phyloP scores from a whole-genome alignment of 2,329 filamentous ascomycete genomes.

The Myriosclerotinia duriaeana region DNA sequence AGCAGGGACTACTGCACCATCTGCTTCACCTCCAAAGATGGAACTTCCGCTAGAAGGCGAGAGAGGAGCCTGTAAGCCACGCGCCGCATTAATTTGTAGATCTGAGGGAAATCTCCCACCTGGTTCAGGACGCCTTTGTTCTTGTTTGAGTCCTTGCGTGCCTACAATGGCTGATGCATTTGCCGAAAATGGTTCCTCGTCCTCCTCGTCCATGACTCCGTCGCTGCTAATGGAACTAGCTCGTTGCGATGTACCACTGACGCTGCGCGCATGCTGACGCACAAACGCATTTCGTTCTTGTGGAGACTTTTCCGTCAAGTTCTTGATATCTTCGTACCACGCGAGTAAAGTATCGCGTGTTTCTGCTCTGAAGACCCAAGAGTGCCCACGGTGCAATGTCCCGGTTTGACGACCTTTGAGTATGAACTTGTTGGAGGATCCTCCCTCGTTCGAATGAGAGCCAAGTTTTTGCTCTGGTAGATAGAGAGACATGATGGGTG shows the following conservation, averaged over 20 bases:
- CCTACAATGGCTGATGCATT: constrained; percentile 53
- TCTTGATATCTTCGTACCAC: constrained; percentile 88
- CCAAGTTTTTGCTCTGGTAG: constrained; percentile 93
- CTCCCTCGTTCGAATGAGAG: constrained; percentile 78
- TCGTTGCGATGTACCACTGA: constrained; percentile 63
- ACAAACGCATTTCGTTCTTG: constrained; percentile 89
- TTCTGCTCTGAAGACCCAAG: constrained; percentile 70
- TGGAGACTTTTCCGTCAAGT: constrained; percentile 81
- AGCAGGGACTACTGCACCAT: constrained; percentile 59
- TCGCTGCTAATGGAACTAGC: constrained; percentile 70
- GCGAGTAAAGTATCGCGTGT: constrained; percentile 93
- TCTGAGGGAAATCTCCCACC: constrained; percentile 97
- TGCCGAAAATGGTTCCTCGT: constrained; percentile 62
- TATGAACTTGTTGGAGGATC: constrained; percentile 94
- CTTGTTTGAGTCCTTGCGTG: constrained; percentile 51
- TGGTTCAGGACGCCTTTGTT: constrained; percentile 74
- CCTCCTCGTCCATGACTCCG: constrained; percentile 73
- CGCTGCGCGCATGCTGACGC: constrained; percentile 73
- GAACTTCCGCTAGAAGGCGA: constrained; percentile 83
- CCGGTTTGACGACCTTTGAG: constrained; percentile 95
- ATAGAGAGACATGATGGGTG: constrained; percentile 94
- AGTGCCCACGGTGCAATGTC: constrained; percentile 79
- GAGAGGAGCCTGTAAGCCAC: constrained; percentile 76
- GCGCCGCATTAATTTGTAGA: constrained; percentile 73
- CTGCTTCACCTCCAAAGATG: constrained; percentile 45